phyloP scores from a whole-genome alignment of 179 eudicot genomes.

The Spinacia oleracea region DNA sequence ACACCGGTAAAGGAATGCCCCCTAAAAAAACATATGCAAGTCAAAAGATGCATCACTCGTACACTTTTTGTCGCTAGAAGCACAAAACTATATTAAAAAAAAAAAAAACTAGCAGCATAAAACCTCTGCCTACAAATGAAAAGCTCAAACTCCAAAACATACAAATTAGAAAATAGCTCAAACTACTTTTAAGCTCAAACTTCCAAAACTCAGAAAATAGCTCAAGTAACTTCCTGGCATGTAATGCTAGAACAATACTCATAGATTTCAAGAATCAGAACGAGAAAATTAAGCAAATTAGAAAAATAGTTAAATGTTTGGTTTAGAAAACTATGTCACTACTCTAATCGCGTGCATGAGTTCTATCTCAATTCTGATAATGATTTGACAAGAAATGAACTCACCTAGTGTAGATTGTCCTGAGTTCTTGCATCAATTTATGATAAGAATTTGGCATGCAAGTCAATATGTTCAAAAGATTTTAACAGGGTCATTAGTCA shows the following conservation, averaged over 20 bases:
- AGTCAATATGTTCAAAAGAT: background rate
- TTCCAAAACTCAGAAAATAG: background rate
- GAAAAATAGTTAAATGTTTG: background rate
- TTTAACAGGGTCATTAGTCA: background rate
- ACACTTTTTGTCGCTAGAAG: background rate
- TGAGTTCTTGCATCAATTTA: background rate
- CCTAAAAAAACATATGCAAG: slow-evolving; percentile 46
- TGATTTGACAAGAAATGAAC: background rate
- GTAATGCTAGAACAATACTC: background rate
- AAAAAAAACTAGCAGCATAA: background rate
- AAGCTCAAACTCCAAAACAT: background rate
- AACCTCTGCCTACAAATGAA: background rate
- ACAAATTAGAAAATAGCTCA: background rate
- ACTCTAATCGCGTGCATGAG: background rate
- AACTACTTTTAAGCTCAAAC: background rate
- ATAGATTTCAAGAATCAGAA: background rate
- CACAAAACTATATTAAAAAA: no score
- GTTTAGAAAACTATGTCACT: no score
- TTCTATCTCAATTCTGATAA: background rate
- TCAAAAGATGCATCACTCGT: background rate
- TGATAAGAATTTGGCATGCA: background rate
- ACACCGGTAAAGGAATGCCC: slow-evolving; percentile 79
- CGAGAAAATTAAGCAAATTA: background rate
- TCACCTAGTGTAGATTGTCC: background rate
- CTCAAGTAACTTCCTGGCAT: background rate